Conservation (phyloP, 1,284 basidiomycete species). For the Peniophora sp. region DNA sequence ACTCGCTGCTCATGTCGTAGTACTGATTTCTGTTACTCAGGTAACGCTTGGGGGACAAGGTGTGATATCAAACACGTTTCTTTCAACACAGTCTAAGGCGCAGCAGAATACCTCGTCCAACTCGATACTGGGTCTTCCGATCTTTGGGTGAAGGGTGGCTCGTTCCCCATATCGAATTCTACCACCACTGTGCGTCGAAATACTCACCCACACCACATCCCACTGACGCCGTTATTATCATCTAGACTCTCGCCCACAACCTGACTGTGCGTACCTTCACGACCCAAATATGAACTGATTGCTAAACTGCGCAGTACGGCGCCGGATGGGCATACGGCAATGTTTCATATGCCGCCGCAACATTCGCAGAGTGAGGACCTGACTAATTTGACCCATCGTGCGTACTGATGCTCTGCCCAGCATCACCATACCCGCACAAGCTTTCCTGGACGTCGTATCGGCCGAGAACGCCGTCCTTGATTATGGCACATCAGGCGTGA, state of each 20-base stretch:
- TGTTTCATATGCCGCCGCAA: constrained; percentile 49
- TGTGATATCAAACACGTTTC: constrained; percentile 27
- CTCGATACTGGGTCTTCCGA: constrained; percentile 79
- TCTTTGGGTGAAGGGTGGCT: constrained; percentile 59
- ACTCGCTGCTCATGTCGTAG: constrained; percentile 1
- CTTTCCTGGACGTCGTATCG: constrained; percentile 51
- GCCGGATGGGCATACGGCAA: constrained; percentile 67
- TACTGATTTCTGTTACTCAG: constrained; percentile 24
- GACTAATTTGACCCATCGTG: constrained; percentile 2
- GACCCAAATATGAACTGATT: neutral
- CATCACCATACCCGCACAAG: constrained; percentile 57
- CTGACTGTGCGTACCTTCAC: constrained; percentile 16
- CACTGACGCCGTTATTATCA: neutral
- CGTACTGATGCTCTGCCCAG: constrained; percentile 25
- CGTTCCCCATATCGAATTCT: constrained; percentile 43
- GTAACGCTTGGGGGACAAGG: constrained; percentile 54
- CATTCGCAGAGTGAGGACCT: constrained; percentile 57
- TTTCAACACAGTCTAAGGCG: constrained; percentile 1
- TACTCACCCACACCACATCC: constrained; percentile 1
- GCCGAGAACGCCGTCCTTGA: constrained; percentile 64
- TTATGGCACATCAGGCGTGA: constrained; percentile 65
- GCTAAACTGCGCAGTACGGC: constrained; percentile 46
- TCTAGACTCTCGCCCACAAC: constrained; percentile 16
- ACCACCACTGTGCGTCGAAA: constrained; percentile 39
- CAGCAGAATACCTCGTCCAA: constrained; percentile 57